Evolutionary conservation across 805 yeast species (phyloP).

Genomic region (Candida golubevii): DNA sequence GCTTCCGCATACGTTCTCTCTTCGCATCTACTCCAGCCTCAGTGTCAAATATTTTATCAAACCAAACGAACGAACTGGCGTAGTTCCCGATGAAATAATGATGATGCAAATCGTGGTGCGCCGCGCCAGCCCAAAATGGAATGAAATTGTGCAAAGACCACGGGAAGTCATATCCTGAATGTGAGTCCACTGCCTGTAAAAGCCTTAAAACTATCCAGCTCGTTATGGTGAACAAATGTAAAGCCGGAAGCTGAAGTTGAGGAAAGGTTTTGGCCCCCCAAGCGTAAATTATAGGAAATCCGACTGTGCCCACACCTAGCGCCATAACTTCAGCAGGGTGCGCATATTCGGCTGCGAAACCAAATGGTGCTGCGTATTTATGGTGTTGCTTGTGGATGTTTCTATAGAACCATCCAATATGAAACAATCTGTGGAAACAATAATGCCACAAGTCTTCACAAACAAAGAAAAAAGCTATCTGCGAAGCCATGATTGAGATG

Average conservation of each 20-base stretch:
- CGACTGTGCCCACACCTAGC: slow-evolving; percentile 57
- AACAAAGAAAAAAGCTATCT: slow-evolving; percentile 47
- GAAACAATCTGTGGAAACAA: slow-evolving; percentile 55
- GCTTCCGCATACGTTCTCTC: slow-evolving; percentile 41
- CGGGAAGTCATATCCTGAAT: slow-evolving; percentile 60
- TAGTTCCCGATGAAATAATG: slow-evolving; percentile 58
- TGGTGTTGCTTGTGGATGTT: slow-evolving; percentile 59
- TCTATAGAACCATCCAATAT: slow-evolving; percentile 52
- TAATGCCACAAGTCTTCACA: slow-evolving; percentile 60
- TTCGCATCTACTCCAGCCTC: slow-evolving; percentile 56
- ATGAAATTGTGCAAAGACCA: slow-evolving; percentile 52
- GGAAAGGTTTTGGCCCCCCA: slow-evolving; percentile 41
- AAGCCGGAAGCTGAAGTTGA: slow-evolving; percentile 56
- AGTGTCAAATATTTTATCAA: slow-evolving; percentile 49
- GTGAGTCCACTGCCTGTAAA: slow-evolving; percentile 58
- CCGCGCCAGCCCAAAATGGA: slow-evolving; percentile 68
- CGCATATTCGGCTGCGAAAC: slow-evolving; percentile 58
- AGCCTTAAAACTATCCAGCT: slow-evolving; percentile 51
- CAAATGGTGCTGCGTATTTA: slow-evolving; percentile 59
- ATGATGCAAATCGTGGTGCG: slow-evolving; percentile 58
- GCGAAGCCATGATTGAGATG: slow-evolving; percentile 36
- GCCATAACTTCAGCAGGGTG: slow-evolving; percentile 57
- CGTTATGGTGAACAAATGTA: slow-evolving; percentile 52
- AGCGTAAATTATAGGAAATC: slow-evolving; percentile 55
- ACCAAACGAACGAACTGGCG: slow-evolving; percentile 56